Conservation (phyloP, 2,329 filamentous ascomycete genomes). For the Scedosporium dehoogii region DNA sequence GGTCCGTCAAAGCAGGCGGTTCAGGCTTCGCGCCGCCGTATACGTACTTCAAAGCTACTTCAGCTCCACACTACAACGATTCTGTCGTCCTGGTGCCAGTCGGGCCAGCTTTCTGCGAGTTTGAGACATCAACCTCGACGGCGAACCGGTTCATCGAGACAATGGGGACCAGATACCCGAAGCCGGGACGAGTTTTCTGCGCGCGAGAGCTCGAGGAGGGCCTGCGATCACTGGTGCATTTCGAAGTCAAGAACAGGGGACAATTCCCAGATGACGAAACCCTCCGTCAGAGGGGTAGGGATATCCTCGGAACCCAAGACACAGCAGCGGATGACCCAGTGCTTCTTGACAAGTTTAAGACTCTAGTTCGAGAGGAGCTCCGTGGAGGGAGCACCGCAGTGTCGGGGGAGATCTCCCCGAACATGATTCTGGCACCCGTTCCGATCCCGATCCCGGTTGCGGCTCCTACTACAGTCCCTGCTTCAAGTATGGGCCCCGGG, state of each 20-base stretch:
- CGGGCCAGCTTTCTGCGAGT: conserved; percentile 27
- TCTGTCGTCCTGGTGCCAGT: conserved; percentile 14
- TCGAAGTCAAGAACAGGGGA: conserved; percentile 25
- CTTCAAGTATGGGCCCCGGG: background rate
- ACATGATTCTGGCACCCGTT: too few species aligned
- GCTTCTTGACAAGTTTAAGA: conserved; percentile 44
- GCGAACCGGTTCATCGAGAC: conserved; percentile 38
- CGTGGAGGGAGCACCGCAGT: background rate
- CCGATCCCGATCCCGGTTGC: too few species aligned
- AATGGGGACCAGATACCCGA: conserved; percentile 31
- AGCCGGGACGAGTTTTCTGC: conserved; percentile 44
- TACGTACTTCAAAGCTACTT: conserved; percentile 29
- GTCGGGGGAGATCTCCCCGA: too few species aligned
- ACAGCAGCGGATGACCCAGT: conserved; percentile 46
- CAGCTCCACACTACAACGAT: conserved; percentile 1
- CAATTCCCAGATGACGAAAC: conserved; percentile 37
- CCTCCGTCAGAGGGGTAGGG: conserved; percentile 34
- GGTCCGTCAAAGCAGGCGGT: conserved; percentile 40
- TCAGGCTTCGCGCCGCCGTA: conserved; percentile 48
- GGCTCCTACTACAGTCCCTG: too few species aligned
- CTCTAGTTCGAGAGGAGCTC: conserved; percentile 24
- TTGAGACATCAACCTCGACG: conserved; percentile 31
- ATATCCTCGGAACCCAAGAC: conserved; percentile 32
- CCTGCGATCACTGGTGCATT: conserved; percentile 36
- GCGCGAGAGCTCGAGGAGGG: conserved; percentile 48